A percentile compares a stretch with the other conserved stretches of the same genome.
phyloP scores from a whole-genome alignment of 164 flowering plant genomes.

The Dillenia suffruticosa region DNA sequence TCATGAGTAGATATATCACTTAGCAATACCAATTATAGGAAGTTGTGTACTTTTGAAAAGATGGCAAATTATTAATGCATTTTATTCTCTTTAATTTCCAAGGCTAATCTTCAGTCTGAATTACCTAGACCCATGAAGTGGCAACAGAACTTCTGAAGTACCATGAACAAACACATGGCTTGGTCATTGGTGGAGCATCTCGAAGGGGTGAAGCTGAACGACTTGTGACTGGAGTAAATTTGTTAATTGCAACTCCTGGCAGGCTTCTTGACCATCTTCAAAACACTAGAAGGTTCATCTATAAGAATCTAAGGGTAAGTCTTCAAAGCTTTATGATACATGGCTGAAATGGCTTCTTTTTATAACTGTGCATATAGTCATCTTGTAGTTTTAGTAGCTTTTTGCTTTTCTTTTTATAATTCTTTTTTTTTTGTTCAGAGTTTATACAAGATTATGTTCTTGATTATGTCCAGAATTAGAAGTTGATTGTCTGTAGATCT shows the following conservation, averaged over 20 bases:
- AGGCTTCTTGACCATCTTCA: constrained; percentile 96
- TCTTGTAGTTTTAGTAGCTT: too few species aligned
- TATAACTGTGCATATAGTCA: too few species aligned
- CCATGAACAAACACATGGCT: constrained; percentile 82
- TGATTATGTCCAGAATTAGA: too few species aligned
- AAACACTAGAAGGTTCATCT: constrained; percentile 80
- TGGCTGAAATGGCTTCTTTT: too few species aligned
- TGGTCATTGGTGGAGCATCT: constrained; percentile 86
- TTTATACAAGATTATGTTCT: too few species aligned
- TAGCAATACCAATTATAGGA: too few species aligned
- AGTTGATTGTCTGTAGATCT: too few species aligned
- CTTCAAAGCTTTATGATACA: too few species aligned
- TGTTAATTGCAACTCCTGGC: constrained; percentile 93
- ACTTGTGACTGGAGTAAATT: constrained; percentile 76
- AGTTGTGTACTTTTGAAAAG: too few species aligned
- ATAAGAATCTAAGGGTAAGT: constrained; percentile 72
- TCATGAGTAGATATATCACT: too few species aligned
- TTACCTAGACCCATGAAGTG: constrained; percentile 81
- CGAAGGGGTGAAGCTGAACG: constrained; percentile 90
- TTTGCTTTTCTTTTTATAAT: too few species aligned
- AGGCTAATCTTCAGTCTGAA: constrained; percentile 1
- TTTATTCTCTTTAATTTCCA: neutral
- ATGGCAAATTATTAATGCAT: neutral
- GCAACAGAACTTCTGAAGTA: constrained; percentile 87
- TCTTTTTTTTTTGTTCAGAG: too few species aligned